Conservation (phyloP, 2,329 filamentous ascomycete species). For the Pyrenochaeta sp. region DNA sequence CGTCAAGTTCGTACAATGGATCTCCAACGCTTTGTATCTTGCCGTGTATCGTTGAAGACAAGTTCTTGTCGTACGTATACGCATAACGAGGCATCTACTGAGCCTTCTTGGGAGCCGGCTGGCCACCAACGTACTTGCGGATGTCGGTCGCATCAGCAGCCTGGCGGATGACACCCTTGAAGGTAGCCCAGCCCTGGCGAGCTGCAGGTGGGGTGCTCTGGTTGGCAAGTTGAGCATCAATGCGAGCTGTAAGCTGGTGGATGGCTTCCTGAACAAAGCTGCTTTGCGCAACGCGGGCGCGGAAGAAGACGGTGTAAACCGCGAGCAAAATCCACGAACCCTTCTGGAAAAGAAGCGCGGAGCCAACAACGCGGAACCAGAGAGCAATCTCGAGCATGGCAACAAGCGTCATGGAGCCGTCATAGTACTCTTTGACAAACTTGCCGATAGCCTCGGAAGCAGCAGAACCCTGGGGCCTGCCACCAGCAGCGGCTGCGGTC, state of each 20-base stretch:
- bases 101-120: conserved; percentile 68
- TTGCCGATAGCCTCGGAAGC: conserved; percentile 83
- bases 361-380: conserved; percentile 81
- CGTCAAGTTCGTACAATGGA: conserved; percentile 29
- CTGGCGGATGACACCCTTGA: conserved; percentile 77
- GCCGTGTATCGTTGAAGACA: conserved; percentile 20
- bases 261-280: conserved; percentile 88
- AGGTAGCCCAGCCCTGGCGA: conserved; percentile 78
- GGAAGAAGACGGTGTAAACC: conserved; percentile 91
- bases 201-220: conserved; percentile 85
- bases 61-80: conserved; percentile 17
- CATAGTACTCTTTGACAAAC: conserved; percentile 99
- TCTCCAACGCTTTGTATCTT: conserved; percentile 18
- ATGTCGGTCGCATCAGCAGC: conserved; percentile 82
- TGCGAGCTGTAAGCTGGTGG: conserved; percentile 71
- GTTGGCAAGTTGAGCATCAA: conserved; percentile 83
- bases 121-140: conserved; percentile 71
- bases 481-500: conserved; percentile 57
- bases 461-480: conserved; percentile 66
- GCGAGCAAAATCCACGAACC: conserved; percentile 87
- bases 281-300: conserved; percentile 89
- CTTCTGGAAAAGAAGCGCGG: conserved; percentile 85
- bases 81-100: conserved; percentile 43
- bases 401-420: conserved; percentile 92
- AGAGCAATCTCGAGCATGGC: conserved; percentile 86